Evolutionary conservation across 345 rosid species (phyloP), one percentile per base, ranked within the genome.

Genomic region (Citrus reticulata): DNA sequence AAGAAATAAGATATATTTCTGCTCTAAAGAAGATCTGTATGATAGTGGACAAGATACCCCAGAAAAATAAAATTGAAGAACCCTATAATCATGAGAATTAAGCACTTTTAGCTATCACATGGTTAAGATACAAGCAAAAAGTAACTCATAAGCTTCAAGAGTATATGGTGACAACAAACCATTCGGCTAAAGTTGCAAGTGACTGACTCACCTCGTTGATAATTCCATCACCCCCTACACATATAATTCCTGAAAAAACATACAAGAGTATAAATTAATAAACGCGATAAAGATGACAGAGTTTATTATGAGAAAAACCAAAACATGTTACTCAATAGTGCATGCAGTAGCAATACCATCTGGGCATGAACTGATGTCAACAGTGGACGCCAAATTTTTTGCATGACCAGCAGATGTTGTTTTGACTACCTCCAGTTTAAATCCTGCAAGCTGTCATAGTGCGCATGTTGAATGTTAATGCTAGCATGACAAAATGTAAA

Each of bases 181-280:
- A 46, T 32, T 59, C 35, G 37, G 63, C 75, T 11, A 72, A 70
- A 80, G 40, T 29, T 27, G 73, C 29, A 78, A 73, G 69, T 40
- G 59, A 81, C 97, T 40, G 62, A 80, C 97, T 78, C 32, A 94
- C 98, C 99, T 96, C 98, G 70, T 94, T 96, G 82, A 96, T 93
- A 80, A 96, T 93, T 72, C 99, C 99, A 80, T 96, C 99, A 76
- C 99, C 99, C 55, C 99, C 99, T 69, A 96, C 92, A 59, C 99
- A 96, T 32, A 96, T 94, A 57, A 96, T 96, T 63, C 99, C 99
- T 96, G 89, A 40, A 85, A 75, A 57, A 78, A 79, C 32, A 20
- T 74, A 68, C 42, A 82, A 82, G 37, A 62, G 70, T 37, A 77
- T 69, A 85, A 81, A 79, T 75, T 39, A 27, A 68, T 25, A 57